Percentiles rank a stretch among this genome's conserved stretches.
phyloP scores from a whole-genome alignment of 208 protist species.

The Leishmania braziliensis region DNA sequence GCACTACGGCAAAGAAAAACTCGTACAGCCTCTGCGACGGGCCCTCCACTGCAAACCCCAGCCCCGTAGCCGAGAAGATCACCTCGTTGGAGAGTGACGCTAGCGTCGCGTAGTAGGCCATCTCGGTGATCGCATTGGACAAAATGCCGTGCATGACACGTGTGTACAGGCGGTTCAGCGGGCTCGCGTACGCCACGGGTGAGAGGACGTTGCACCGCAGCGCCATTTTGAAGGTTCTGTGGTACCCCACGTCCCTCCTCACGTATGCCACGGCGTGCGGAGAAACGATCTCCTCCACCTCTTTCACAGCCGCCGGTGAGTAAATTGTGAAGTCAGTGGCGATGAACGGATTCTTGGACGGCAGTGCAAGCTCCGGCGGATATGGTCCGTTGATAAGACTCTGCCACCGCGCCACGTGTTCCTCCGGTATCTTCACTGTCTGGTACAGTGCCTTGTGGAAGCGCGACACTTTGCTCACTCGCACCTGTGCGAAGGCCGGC shows the following conservation, averaged over 20 bases:
- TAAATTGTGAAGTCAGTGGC: slow-evolving; percentile 69
- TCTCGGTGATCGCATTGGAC: slow-evolving; percentile 45
- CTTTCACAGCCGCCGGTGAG: slow-evolving; percentile 4
- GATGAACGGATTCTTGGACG: slow-evolving; percentile 69
- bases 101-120: slow-evolving; percentile 66
- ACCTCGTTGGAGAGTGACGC: slow-evolving; percentile 62
- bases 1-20: slow-evolving; percentile 51
- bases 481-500: slow-evolving; percentile 53
- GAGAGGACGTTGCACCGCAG: slow-evolving; percentile 49
- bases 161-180: slow-evolving; percentile 61
- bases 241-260: slow-evolving; percentile 38
- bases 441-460: slow-evolving; percentile 45
- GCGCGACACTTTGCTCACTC: slow-evolving; percentile 30
- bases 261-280: slow-evolving; percentile 53
- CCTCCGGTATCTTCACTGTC: slow-evolving; percentile 39
- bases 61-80: slow-evolving; percentile 24
- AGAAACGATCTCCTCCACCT: slow-evolving; percentile 29
- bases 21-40: slow-evolving; percentile 54
- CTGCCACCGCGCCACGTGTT: slow-evolving; percentile 45
- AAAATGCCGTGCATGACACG: slow-evolving; percentile 61
- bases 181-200: slow-evolving; percentile 46
- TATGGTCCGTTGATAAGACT: slow-evolving; percentile 27
- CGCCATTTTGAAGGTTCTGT: slow-evolving; percentile 69
- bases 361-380: slow-evolving; percentile 35
- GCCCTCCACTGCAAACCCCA: slow-evolving; percentile 50